Evolutionary conservation across 176 grass and related monocot species (phyloP).

Genomic region (Elaeis guineensis): DNA sequence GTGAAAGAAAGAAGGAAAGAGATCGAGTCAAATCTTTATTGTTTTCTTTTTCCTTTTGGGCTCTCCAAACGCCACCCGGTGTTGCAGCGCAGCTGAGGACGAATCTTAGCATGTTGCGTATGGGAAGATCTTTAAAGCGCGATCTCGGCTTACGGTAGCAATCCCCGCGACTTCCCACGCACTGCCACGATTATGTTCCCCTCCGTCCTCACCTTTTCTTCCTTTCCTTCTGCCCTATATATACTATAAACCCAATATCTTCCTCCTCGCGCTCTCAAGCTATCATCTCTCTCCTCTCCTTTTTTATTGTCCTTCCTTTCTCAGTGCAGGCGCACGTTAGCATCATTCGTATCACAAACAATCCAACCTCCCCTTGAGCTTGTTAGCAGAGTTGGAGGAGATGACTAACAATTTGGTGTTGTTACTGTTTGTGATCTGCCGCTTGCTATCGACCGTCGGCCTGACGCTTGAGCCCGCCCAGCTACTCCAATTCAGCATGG

Average conservation of each 20-base stretch:
- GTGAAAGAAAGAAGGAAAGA: no score
- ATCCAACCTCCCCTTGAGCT: neutral
- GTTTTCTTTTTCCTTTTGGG: no score
- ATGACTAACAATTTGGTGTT: conserved; percentile 37
- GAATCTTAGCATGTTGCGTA: no score
- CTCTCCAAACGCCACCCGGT: no score
- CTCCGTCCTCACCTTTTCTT: neutral
- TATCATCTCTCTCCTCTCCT: neutral
- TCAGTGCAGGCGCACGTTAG: neutral
- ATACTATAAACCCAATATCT: conserved; percentile 1
- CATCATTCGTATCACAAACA: no score
- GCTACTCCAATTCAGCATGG: conserved; percentile 29
- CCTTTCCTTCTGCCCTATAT: conserved; percentile 20
- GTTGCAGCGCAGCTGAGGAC: no score
- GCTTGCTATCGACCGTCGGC: conserved; percentile 62
- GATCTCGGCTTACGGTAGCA: conserved; percentile 24
- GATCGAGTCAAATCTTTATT: no score
- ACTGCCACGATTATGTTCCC: conserved; percentile 9
- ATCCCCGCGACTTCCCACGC: conserved; percentile 9
- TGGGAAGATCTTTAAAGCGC: neutral
- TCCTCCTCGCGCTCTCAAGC: conserved; percentile 15
- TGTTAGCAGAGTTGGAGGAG: neutral
- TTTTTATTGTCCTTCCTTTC: neutral
- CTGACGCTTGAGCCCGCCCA: conserved; percentile 34
- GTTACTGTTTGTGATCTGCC: conserved; percentile 41